Evolutionary conservation across 495 filamentous ascomycete genomes (phyloP).

Genomic region (Copromyces sp.): DNA sequence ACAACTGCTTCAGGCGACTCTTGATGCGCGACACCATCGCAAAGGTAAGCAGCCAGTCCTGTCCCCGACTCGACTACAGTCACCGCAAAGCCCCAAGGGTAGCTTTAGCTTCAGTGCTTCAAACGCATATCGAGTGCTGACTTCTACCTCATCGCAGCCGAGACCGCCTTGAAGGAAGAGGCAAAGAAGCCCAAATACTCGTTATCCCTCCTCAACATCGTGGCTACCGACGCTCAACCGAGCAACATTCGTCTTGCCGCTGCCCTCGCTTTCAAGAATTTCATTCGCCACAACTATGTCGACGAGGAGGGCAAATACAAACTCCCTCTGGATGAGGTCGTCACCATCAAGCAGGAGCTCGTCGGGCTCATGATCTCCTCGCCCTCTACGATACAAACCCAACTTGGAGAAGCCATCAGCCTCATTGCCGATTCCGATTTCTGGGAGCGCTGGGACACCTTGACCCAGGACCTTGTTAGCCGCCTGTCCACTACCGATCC

Average conservation of each 20-base stretch:
- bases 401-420: conserved; percentile 92
- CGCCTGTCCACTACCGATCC: conserved; percentile 69
- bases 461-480: conserved; percentile 79
- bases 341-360: conserved; percentile 83
- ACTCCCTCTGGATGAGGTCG: conserved; percentile 67
- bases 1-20: conserved; percentile 71
- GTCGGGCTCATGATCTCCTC: conserved; percentile 94
- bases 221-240: conserved; percentile 58
- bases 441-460: conserved; percentile 86
- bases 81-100: background rate
- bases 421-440: conserved; percentile 97
- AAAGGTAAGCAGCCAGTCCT: conserved; percentile 51
- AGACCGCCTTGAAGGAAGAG: conserved; percentile 60
- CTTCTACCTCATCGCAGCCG: conserved; percentile 48
- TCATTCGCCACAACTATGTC: conserved; percentile 83
- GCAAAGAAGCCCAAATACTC: conserved; percentile 78
- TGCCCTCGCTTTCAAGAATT: conserved; percentile 96
- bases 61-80: background rate
- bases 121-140: background rate
- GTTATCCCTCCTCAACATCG: conserved; percentile 78
- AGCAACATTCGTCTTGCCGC: conserved; percentile 76
- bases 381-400: conserved; percentile 75
- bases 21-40: conserved; percentile 76
- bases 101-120: background rate
- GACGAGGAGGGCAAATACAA: conserved; percentile 91